Percentiles rank a stretch among this genome's conserved stretches.
Evolutionary conservation across 2,329 filamentous ascomycete genomes (phyloP).

Genomic region (Corinectria fuckeliana): DNA sequence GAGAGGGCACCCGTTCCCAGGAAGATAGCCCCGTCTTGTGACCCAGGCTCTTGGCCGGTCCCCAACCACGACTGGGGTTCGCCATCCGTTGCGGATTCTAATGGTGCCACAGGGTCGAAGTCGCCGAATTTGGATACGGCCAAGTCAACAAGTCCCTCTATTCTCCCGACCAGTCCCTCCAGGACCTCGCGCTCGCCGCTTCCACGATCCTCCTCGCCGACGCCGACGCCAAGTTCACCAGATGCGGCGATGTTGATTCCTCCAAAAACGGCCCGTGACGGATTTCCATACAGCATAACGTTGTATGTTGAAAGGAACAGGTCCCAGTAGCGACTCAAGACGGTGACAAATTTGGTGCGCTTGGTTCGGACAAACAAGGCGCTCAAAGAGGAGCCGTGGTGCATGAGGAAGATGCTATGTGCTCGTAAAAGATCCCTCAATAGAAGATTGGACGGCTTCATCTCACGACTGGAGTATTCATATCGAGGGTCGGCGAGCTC

Average conservation of each 20-base stretch:
- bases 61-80: slow-evolving; percentile 70
- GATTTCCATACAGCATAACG: slow-evolving; percentile 88
- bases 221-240: slow-evolving; percentile 90
- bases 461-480: slow-evolving; percentile 89
- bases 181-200: slow-evolving; percentile 93
- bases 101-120: slow-evolving; percentile 39
- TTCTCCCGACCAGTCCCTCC: slow-evolving; percentile 81
- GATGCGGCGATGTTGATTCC: slow-evolving; percentile 89
- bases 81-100: slow-evolving; percentile 32
- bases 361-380: slow-evolving; percentile 70
- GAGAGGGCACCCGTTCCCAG: slow-evolving; percentile 79
- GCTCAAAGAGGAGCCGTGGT: slow-evolving; percentile 79
- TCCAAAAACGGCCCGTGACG: slow-evolving; percentile 77
- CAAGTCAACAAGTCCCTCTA: slow-evolving; percentile 86
- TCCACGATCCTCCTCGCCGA: slow-evolving; percentile 93
- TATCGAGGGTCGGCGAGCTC: slow-evolving; percentile 53
- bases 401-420: slow-evolving; percentile 83
- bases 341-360: slow-evolving; percentile 72
- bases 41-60: slow-evolving; percentile 67
- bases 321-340: slow-evolving; percentile 84
- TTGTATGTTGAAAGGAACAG: slow-evolving; percentile 77
- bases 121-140: slow-evolving; percentile 84
- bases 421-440: slow-evolving; percentile 83
- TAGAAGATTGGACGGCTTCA: slow-evolving; percentile 81
- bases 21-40: slow-evolving; percentile 86